Conservation (phyloP, 805 yeast species). For the Ogataea populi-albae region DNA sequence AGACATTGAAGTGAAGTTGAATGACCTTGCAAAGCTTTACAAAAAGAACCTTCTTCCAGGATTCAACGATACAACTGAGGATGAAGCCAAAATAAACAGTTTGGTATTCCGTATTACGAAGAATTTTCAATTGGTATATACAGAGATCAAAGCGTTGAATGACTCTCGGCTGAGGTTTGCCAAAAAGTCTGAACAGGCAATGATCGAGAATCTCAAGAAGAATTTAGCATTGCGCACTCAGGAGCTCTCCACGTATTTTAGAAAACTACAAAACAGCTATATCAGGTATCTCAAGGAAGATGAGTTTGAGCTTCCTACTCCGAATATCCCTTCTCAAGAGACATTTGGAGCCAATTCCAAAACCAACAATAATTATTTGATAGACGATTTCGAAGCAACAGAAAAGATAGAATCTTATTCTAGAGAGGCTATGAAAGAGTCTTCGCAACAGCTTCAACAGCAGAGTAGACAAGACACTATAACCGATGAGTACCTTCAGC, state of each 20-base stretch:
- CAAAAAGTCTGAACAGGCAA: slow-evolving; percentile 49
- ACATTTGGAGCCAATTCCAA: slow-evolving; percentile 6
- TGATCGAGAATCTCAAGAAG: slow-evolving; percentile 78
- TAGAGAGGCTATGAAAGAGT: slow-evolving; percentile 45
- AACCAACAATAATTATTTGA: too few relatives aligned
- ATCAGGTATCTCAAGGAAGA: slow-evolving; percentile 81
- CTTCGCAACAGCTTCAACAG: slow-evolving; percentile 41
- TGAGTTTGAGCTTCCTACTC: slow-evolving; percentile 47
- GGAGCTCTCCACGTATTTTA: slow-evolving; percentile 67
- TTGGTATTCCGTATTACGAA: slow-evolving; percentile 73
- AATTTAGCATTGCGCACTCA: slow-evolving; percentile 85
- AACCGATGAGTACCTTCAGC: slow-evolving; percentile 48
- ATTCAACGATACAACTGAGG: slow-evolving; percentile 71
- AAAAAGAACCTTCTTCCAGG: slow-evolving; percentile 84
- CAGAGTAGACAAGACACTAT: slow-evolving; percentile 34
- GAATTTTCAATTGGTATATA: slow-evolving; percentile 75
- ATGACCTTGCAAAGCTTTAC: slow-evolving; percentile 64
- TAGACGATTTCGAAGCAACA: slow-evolving; percentile 35
- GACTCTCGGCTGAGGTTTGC: slow-evolving; percentile 36
- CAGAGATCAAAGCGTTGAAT: slow-evolving; percentile 62
- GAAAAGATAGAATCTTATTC: slow-evolving; percentile 50
- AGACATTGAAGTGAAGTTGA: slow-evolving; percentile 52
- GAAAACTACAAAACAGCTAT: slow-evolving; percentile 86
- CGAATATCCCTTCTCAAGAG: neutral
- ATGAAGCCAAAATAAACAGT: slow-evolving; percentile 77